phyloP scores from a whole-genome alignment of 768 basidiomycete species.

The Auricularia sp. region DNA sequence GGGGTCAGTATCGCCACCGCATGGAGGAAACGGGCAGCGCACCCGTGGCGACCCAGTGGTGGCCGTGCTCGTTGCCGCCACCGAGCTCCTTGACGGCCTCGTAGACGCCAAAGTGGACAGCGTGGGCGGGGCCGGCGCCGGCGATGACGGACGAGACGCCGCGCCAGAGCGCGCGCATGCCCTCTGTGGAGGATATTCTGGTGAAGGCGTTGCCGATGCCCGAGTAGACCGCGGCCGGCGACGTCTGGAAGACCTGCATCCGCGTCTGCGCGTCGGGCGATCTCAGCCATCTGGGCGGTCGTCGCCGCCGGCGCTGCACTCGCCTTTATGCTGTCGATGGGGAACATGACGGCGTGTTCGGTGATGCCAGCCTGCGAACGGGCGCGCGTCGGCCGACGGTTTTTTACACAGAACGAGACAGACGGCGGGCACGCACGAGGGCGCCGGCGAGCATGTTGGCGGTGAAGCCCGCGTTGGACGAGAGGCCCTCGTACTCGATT shows the following conservation, averaged over 20 bases:
- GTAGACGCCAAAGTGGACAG: conserved; percentile 93
- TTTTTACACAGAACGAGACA: neutral
- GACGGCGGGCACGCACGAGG: conserved; percentile 48
- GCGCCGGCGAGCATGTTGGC: conserved; percentile 98
- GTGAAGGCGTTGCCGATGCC: conserved; percentile 85
- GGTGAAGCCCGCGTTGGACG: conserved; percentile 75
- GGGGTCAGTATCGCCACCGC: neutral
- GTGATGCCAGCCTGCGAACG: conserved; percentile 82
- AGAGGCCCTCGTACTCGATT: conserved; percentile 54
- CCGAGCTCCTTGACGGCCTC: conserved; percentile 89
- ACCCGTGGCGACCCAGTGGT: conserved; percentile 87
- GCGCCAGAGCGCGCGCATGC: conserved; percentile 83
- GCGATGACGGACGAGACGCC: conserved; percentile 93
- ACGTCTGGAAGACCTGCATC: conserved; percentile 94
- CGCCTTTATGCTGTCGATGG: conserved; percentile 96
- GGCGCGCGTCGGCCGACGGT: neutral
- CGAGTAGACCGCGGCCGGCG: conserved; percentile 76
- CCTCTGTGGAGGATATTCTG: conserved; percentile 90
- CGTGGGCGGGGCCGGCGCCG: conserved; percentile 96
- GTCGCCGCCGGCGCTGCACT: conserved; percentile 17
- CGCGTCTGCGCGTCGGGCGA: conserved; percentile 57
- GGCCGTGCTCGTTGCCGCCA: conserved; percentile 67
- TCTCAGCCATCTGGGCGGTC: neutral
- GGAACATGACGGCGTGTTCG: conserved; percentile 98
- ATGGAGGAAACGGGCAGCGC: conserved; percentile 21